These are phyloP conservation scores for Phytophthora pinifolia DNA, from an alignment of 352 stramenopile species.

Conservation along the genomic window DNA sequence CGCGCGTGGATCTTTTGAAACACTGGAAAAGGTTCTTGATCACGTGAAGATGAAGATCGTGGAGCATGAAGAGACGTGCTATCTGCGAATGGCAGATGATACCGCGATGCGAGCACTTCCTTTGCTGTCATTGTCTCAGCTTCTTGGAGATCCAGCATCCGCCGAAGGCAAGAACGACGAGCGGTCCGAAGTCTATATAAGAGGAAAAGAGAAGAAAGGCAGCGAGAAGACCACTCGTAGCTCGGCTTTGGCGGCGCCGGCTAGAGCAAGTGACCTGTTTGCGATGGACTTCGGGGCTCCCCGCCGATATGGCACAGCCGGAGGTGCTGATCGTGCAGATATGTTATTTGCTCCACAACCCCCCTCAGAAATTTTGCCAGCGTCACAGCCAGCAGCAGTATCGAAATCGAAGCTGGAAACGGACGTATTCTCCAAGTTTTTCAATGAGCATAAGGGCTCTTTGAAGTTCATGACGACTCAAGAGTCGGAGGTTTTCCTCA, in stretches of 20 bases:
- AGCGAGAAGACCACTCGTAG: constrained; percentile 5
- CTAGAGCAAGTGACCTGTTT: constrained; percentile 75
- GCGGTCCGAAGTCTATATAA: constrained; percentile 43
- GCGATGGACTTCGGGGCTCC: constrained; percentile 54
- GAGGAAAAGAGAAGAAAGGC: constrained; percentile 30
- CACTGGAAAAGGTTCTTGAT: constrained; percentile 53
- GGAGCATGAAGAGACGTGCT: constrained; percentile 75
- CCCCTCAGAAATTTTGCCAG: constrained; percentile 6
- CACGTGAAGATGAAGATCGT: constrained; percentile 59
- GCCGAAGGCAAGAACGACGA: constrained; percentile 37
- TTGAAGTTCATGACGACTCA: constrained; percentile 52
- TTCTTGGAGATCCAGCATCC: constrained; percentile 36
- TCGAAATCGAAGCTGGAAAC: constrained; percentile 42
- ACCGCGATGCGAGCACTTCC: constrained; percentile 47
- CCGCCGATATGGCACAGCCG: constrained; percentile 27
- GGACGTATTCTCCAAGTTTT: constrained; percentile 48
- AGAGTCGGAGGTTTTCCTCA: constrained; percentile 49
- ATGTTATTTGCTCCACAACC: constrained; percentile 53
- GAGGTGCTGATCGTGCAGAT: constrained; percentile 45
- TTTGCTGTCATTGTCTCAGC: constrained; percentile 46
- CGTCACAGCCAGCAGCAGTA: not conserved
- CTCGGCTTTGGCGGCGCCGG: constrained; percentile 24
- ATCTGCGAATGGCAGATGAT: constrained; percentile 72
- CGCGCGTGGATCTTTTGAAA: constrained; percentile 59
- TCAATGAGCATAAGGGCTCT: constrained; percentile 48